Percentiles rank a stretch among this genome's conserved stretches.
phyloP scores from a whole-genome alignment of 2,329 filamentous ascomycete species.

The Sporothrix brunneoviolacea region DNA sequence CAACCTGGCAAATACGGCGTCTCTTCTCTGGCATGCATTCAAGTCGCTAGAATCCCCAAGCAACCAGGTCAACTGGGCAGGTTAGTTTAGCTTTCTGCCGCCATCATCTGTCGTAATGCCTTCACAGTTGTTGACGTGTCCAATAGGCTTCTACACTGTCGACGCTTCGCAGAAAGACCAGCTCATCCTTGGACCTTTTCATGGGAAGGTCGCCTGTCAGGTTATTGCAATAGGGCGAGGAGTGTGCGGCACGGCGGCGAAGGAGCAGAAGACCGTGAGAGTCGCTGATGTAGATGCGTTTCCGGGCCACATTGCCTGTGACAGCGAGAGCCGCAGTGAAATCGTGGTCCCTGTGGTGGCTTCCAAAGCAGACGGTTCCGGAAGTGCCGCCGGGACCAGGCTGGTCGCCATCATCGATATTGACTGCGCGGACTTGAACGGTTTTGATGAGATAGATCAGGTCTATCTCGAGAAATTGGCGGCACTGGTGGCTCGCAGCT shows the following conservation, averaged over 20 bases:
- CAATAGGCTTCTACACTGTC: slow-evolving; percentile 68
- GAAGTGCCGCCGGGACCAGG: background rate
- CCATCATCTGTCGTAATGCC: background rate
- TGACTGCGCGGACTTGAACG: slow-evolving; percentile 61
- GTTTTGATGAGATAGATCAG: slow-evolving; percentile 65
- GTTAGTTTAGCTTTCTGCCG: too few species aligned
- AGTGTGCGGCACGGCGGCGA: slow-evolving; percentile 67
- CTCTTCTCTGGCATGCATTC: slow-evolving; percentile 73
- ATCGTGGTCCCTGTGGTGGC: slow-evolving; percentile 68
- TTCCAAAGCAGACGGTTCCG: background rate
- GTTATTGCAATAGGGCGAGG: slow-evolving; percentile 66
- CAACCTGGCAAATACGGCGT: slow-evolving; percentile 70
- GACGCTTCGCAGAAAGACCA: slow-evolving; percentile 37
- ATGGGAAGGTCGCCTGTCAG: slow-evolving; percentile 75
- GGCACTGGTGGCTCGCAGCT: slow-evolving; percentile 48
- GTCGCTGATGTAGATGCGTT: slow-evolving; percentile 66
- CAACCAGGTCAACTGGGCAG: slow-evolving; percentile 69
- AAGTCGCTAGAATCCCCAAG: slow-evolving; percentile 63
- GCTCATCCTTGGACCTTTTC: slow-evolving; percentile 72
- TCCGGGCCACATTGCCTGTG: slow-evolving; percentile 76
- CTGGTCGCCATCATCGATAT: slow-evolving; percentile 66
- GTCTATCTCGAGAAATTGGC: slow-evolving; percentile 61
- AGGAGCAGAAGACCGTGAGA: slow-evolving; percentile 54
- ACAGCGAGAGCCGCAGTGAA: slow-evolving; percentile 68
- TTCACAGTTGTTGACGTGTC: background rate